A percentile compares a stretch with the other conserved stretches of the same genome.
Evolutionary conservation across 495 filamentous ascomycete genomes (phyloP).

Genomic region (Emericellopsis terricola): DNA sequence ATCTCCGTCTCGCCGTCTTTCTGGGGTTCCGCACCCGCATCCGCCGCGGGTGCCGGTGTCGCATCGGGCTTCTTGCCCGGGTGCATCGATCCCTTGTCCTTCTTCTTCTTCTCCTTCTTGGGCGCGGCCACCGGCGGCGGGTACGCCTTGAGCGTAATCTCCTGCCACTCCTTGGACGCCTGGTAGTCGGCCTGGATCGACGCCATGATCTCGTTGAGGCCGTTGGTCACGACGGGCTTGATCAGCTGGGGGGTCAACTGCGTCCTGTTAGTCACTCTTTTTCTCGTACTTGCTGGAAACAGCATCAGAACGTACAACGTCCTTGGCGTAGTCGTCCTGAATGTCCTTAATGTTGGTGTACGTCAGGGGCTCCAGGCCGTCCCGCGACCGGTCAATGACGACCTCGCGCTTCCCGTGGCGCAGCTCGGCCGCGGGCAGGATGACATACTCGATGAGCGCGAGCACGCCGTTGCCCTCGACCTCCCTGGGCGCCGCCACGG

Average conservation of each 20-base stretch:
- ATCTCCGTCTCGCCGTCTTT: neutral
- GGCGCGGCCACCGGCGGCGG: conserved; percentile 41
- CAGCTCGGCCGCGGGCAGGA: conserved; percentile 49
- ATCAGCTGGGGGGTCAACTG: conserved; percentile 72
- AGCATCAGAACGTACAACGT: conserved; percentile 39
- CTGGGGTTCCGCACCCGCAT: neutral
- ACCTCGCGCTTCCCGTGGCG: conserved; percentile 31
- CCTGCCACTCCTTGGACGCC: conserved; percentile 60
- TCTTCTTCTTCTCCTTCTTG: conserved; percentile 56
- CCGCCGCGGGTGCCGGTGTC: neutral
- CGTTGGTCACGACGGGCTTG: conserved; percentile 56
- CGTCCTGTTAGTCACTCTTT: conserved; percentile 6
- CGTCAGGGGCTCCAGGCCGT: conserved; percentile 52
- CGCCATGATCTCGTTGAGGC: conserved; percentile 49
- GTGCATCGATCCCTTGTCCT: conserved; percentile 60
- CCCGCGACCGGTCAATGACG: conserved; percentile 37
- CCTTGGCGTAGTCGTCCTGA: conserved; percentile 60
- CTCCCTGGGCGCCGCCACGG: conserved; percentile 52
- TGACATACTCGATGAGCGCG: conserved; percentile 64
- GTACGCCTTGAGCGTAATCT: conserved; percentile 65
- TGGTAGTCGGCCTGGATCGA: conserved; percentile 61
- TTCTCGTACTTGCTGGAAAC: conserved; percentile 14
- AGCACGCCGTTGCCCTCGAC: conserved; percentile 76
- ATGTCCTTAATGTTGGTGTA: conserved; percentile 57
- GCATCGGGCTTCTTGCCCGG: conserved; percentile 6